Evolutionary conservation across 164 flowering plant genomes (phyloP).

Genomic region (Cinnamomum chago): DNA sequence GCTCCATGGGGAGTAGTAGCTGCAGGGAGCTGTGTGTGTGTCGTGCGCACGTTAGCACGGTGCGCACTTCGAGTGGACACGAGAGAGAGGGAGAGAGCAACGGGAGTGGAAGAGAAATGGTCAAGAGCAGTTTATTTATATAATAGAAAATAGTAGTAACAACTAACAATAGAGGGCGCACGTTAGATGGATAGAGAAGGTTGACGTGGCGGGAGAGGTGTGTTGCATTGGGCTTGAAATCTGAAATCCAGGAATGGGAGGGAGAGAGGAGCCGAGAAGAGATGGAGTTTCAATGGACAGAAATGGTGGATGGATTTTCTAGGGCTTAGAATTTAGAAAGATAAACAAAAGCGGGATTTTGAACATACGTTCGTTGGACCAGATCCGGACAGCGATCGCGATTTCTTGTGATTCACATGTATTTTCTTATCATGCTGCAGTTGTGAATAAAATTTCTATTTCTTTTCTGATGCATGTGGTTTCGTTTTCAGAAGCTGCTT

Average conservation of each 20-base stretch:
- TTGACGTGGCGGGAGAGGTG: constrained; percentile 9
- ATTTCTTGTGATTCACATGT: no score
- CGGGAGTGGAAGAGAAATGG: background rate
- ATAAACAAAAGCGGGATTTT: constrained; percentile 7
- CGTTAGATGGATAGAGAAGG: background rate
- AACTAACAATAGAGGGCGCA: constrained; percentile 14
- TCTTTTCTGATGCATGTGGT: no score
- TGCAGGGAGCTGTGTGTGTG: background rate
- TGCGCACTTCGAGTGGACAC: background rate
- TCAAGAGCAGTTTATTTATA: background rate
- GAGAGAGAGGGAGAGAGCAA: background rate
- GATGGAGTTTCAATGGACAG: constrained; percentile 57
- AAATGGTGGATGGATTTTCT: constrained; percentile 9
- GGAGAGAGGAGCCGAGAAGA: constrained; percentile 28
- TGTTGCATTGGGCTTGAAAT: constrained; percentile 7
- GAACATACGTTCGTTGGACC: no score
- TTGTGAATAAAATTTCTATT: no score
- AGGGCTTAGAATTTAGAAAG: background rate
- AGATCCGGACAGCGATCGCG: no score
- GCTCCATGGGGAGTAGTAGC: constrained; percentile 42
- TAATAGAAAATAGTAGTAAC: no score
- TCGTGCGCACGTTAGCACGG: background rate
- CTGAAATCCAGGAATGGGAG: constrained; percentile 23
- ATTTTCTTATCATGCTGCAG: no score
- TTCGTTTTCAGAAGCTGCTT: no score